Evolutionary conservation across 345 rosid species (phyloP), one percentile per base, ranked within the genome.

Genomic region (Salix suchowensis): DNA sequence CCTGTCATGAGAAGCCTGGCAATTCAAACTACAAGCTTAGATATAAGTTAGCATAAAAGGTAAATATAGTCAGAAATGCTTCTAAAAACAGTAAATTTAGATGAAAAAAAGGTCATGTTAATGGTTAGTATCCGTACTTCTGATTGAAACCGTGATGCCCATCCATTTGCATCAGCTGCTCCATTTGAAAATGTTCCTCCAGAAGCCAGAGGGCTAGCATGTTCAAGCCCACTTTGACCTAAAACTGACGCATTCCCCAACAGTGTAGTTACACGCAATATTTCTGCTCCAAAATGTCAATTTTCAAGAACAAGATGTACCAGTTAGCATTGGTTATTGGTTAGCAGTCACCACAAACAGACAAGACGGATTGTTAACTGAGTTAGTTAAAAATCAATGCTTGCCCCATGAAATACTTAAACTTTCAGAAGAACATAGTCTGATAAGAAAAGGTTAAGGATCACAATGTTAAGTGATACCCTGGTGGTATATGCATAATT

Each of bases 241-340:
- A 96, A 87, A 89, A 91, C 91, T 88, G 97, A 90, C 23, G 99
- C 99, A 92, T 93, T 93, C 98, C 88, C 97, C 98, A 96, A 91
- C 86, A 91, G 91, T 75, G 97, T 87, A 75, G 98, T 95, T 89
- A 95, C 98, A 91, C 95, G 97, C 95, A 89, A 85, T 80, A 94
- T 94, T 88, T 94, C 97, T 92, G 98, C 90, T 94, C 84, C 95
- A 92, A 92, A 89, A 92, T 88, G 93, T 94, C 94, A 91, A 87
- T 92, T 92, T 90, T 84, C 97, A 91, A 91, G 94, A 91, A 88
- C 83, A 94, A 94, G 88, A 91, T 89, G 96, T 89, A 90, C 87
- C 90, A 67, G 97, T 94, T 86, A 94, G 98, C 89, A 90, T 86
- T 86, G 74, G 92, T 87, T 86, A 87, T 86, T 72, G 77, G 96